Base-by-base conservation (phyloP, 768 basidiomycete species). In the Plicaturopsis crispa region DNA sequence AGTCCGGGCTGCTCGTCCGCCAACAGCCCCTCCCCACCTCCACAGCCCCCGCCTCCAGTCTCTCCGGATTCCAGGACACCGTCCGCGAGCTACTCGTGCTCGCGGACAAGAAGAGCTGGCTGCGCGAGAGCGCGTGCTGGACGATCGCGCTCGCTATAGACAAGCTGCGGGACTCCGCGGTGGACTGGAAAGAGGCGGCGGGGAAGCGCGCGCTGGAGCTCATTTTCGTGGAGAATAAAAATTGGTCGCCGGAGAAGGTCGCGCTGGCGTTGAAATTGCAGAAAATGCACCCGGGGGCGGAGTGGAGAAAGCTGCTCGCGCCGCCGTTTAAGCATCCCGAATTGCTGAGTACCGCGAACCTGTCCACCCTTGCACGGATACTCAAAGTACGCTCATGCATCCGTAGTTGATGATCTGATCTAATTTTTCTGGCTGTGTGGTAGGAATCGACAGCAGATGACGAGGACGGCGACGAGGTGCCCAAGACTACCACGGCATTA, bases 61-160 rank as follows among this genome's bases (percentile, higher is more conserved):
- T 75, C 32, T 64, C 69, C 20, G 69, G 72, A 37, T 94, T 76
- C 57, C 60, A 64, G 19, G 66, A 74, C 20, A 67, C 80, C 7
- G 49, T 94, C 41, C 55, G 57, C 5, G 65, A 79, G 39, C 69
- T 96, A 14, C 46, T 87, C 26, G 66, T 62, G 6, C 61, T 96
- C 31, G 89, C 87, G 17, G 78, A 84, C 49, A 76, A 79, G 53
- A 96, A 93, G 57, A 80, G 81, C 0, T 97, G 92, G 91, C 60
- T 98, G 35, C 70, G 82, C 26, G 94, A 98, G 59, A 84, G 85
- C 51, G 84, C 81, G 11, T 94, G 88, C 85, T 94, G 89, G 78
- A 70, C 78, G 16, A 63, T 93, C 35, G 61, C 69, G 17, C 63
- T 80, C 33, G 80, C 79, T 1, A 47, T 89, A 34, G 76, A 84